A percentile compares a stretch with the other conserved stretches of the same genome.
Evolutionary conservation across 768 basidiomycete genomes (phyloP).

Genomic region (Russula compacta): DNA sequence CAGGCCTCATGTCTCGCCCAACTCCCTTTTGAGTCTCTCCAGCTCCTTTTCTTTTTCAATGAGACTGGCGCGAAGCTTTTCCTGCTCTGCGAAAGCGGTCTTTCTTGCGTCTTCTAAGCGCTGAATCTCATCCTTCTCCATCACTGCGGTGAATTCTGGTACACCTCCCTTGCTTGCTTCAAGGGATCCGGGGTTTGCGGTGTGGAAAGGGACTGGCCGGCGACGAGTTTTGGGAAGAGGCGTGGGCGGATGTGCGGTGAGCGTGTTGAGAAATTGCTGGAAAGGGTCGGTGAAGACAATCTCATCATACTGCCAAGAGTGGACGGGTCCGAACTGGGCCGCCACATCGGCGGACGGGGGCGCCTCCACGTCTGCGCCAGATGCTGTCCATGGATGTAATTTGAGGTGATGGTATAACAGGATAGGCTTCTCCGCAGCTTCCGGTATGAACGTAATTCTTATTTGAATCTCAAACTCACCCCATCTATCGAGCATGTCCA

Average conservation of each 20-base stretch:
- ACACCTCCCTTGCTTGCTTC: slow-evolving; percentile 57
- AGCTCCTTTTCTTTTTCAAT: slow-evolving; percentile 80
- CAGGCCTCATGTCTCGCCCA: slow-evolving; percentile 19
- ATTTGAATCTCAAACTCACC: slow-evolving; percentile 98
- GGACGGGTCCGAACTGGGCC: slow-evolving; percentile 66
- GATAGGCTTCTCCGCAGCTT: slow-evolving; percentile 87
- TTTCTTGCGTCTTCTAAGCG: slow-evolving; percentile 70
- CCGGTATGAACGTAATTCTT: slow-evolving; percentile 78
- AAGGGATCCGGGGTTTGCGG: slow-evolving; percentile 42
- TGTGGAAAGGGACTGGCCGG: slow-evolving; percentile 64
- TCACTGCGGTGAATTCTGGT: slow-evolving; percentile 75
- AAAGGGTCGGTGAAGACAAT: slow-evolving; percentile 94
- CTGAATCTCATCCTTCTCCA: slow-evolving; percentile 84
- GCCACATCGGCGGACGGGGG: slow-evolving; percentile 61
- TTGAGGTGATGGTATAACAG: slow-evolving; percentile 89
- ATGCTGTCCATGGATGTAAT: slow-evolving; percentile 77
- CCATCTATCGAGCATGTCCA: slow-evolving; percentile 47
- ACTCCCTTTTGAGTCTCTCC: slow-evolving; percentile 53
- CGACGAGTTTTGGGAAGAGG: slow-evolving; percentile 57
- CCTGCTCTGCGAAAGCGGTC: slow-evolving; percentile 64
- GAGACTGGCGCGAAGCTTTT: slow-evolving; percentile 55
- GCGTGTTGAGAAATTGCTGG: slow-evolving; percentile 71
- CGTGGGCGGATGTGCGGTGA: slow-evolving; percentile 78
- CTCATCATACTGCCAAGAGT: slow-evolving; percentile 99
- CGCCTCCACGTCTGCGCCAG: slow-evolving; percentile 56